Base-by-base conservation (phyloP, 441 rosid species). In the Daphne laureola region DNA sequence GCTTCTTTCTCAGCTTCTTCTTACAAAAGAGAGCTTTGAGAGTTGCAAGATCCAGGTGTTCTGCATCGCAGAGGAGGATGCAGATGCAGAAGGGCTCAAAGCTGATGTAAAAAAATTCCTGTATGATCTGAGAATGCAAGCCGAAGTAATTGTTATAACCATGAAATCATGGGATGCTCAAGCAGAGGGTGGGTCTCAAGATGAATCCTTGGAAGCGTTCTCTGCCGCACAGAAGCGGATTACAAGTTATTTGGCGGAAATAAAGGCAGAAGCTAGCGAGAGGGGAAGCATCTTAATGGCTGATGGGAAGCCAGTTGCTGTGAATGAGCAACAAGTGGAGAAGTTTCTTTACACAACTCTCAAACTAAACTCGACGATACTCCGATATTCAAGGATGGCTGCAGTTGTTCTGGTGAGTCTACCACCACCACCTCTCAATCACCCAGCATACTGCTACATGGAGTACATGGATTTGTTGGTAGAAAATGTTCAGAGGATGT, bases 31-130 rank as follows among this genome's bases (percentile, higher is more conserved):
- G 72, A 94, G 94, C 72, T 94, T 94, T 9, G 99, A 94, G 64
- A 94, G 96, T 73, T 94, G 96, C 58, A 94, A 94, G 73, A 94
- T 90, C 67, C 99, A 90, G 69, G 97, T 94, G 47, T 94, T 94
- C 49, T 94, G 99, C 75, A 94, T 90, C 40, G 97, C 99, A 0
- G 99, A 94, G 68, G 96, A 90, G 67, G 99, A 90, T 73, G 76
- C 97, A 7, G 96, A 90, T 60, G 99, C 99, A 2, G 99, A 84
- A 70, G 90, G 60, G 11, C 90, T 94, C 46, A 90, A 90, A 68
- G 86, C 96, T 2, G 99, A 94, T 21, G 99, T 94, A 50, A 90
- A 87, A 78, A 90, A 87, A 72, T 94, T 94, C 49, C 78, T 94
- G 14, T 94, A 94, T 41, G 99, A 94, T 74, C 99, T 94, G 14